Conservation (phyloP, 306 rosid genomes). For the Medicago truncatula region DNA sequence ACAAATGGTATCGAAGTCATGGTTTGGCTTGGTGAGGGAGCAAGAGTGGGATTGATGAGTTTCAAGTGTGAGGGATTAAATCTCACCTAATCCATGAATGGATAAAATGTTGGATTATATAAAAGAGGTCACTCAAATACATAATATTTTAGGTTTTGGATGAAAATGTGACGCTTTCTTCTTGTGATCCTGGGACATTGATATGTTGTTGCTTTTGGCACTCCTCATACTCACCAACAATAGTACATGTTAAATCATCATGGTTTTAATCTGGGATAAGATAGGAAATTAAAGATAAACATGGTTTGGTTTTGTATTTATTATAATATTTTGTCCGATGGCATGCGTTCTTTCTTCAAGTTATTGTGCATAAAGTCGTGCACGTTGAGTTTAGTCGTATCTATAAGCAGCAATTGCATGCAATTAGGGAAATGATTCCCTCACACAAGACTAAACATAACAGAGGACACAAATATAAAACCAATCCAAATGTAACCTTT, state of each 20-base stretch:
- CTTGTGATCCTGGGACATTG: too few species aligned
- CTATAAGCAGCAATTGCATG: background rate
- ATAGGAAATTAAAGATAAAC: background rate
- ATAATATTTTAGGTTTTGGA: too few species aligned
- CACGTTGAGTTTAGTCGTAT: background rate
- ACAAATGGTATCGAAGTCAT: too few species aligned
- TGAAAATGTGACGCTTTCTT: too few species aligned
- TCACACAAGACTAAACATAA: slow-evolving; percentile 25
- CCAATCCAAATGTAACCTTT: background rate
- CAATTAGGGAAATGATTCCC: background rate
- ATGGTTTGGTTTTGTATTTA: background rate
- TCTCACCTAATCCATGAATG: too few species aligned
- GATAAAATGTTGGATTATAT: too few species aligned
- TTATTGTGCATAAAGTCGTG: background rate
- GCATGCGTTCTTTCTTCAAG: slow-evolving; percentile 17
- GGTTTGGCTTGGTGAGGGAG: too few species aligned
- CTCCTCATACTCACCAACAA: too few species aligned
- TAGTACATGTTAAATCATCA: background rate
- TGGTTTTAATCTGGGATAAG: background rate
- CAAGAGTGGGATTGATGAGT: too few species aligned
- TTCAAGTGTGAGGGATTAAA: too few species aligned
- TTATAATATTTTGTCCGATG: background rate
- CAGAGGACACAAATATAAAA: background rate
- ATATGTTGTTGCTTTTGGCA: too few species aligned
- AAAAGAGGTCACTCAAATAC: too few species aligned